Conservation (phyloP, 176 grass and related monocot species). For the Avena atlantica region DNA sequence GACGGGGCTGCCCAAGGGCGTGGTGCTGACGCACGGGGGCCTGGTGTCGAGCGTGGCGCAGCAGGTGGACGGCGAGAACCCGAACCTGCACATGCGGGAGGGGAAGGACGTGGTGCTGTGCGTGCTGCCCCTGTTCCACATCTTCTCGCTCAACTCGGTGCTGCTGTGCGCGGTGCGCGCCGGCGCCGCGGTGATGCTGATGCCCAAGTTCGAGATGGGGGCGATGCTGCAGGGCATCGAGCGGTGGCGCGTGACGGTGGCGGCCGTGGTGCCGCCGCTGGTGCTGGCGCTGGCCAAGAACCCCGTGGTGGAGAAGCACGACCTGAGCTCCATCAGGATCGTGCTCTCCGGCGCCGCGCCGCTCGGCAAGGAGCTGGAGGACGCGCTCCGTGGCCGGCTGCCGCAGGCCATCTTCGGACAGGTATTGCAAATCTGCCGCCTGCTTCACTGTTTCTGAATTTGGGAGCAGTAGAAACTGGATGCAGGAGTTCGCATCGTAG, state of each 20-base stretch:
- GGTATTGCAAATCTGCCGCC: conserved; percentile 36
- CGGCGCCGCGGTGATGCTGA: conserved; percentile 70
- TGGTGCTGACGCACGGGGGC: conserved; percentile 84
- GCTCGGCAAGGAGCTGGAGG: conserved; percentile 85
- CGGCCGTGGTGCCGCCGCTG: conserved; percentile 81
- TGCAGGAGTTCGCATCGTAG: neutral
- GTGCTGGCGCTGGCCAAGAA: conserved; percentile 89
- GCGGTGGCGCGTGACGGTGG: conserved; percentile 74
- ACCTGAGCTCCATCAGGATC: conserved; percentile 78
- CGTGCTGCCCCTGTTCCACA: conserved; percentile 94
- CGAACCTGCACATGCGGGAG: conserved; percentile 72
- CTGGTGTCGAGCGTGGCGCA: conserved; percentile 80
- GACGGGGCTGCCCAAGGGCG: conserved; percentile 92
- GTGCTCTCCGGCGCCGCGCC: conserved; percentile 93
- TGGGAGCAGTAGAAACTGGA: neutral
- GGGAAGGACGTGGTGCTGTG: conserved; percentile 79
- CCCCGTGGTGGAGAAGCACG: conserved; percentile 60
- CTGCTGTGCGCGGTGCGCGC: conserved; percentile 74
- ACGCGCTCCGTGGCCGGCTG: conserved; percentile 64
- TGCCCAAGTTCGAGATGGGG: conserved; percentile 83
- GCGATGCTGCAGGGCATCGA: conserved; percentile 71
- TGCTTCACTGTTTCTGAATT: neutral
- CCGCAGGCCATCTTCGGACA: conserved; percentile 83
- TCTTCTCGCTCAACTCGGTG: conserved; percentile 92
- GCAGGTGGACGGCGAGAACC: conserved; percentile 94